These are phyloP conservation scores for Thermoascus crustaceus DNA, from an alignment of 2,329 filamentous ascomycete genomes.

Conservation along the genomic window DNA sequence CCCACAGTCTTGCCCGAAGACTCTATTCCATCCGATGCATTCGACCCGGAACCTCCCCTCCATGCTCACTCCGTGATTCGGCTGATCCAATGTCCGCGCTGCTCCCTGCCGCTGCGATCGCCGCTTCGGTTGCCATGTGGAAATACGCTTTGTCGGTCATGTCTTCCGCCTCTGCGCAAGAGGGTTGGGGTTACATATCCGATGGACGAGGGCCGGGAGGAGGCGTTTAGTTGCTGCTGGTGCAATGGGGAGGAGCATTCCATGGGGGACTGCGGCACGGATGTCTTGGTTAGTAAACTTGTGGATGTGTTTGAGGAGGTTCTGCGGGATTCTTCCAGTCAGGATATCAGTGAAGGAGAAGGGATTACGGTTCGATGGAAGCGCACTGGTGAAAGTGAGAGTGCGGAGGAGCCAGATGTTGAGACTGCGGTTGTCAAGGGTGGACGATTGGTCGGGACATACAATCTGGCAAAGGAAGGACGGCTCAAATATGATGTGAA, in stretches of 20 bases:
- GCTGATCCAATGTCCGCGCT: slow-evolving; percentile 68
- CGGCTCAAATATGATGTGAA: slow-evolving; percentile 46
- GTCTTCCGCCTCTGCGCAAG: slow-evolving; percentile 58
- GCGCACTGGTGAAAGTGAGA: slow-evolving; percentile 17
- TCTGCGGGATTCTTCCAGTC: slow-evolving; percentile 8
- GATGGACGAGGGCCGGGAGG: slow-evolving; percentile 54
- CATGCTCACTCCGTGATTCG: slow-evolving; percentile 52
- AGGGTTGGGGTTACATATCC: slow-evolving; percentile 72
- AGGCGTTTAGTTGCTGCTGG: slow-evolving; percentile 66
- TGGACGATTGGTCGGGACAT: slow-evolving; percentile 58
- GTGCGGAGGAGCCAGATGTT: slow-evolving; percentile 6
- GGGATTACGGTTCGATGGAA: slow-evolving; percentile 28
- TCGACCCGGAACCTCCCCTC: neutral
- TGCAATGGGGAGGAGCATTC: slow-evolving; percentile 57
- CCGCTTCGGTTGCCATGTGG: slow-evolving; percentile 78
- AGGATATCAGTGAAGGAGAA: slow-evolving; percentile 11
- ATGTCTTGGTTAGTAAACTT: slow-evolving; percentile 70
- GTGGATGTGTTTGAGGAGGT: slow-evolving; percentile 48
- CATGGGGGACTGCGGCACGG: slow-evolving; percentile 63
- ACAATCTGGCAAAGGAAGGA: slow-evolving; percentile 55
- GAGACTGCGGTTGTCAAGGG: slow-evolving; percentile 39
- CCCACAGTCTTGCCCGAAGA: neutral
- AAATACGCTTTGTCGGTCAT: slow-evolving; percentile 64
- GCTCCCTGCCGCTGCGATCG: slow-evolving; percentile 57
- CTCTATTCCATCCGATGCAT: neutral